phyloP scores from a whole-genome alignment of 2,329 filamentous ascomycete genomes.

The Thelonectria rubi region DNA sequence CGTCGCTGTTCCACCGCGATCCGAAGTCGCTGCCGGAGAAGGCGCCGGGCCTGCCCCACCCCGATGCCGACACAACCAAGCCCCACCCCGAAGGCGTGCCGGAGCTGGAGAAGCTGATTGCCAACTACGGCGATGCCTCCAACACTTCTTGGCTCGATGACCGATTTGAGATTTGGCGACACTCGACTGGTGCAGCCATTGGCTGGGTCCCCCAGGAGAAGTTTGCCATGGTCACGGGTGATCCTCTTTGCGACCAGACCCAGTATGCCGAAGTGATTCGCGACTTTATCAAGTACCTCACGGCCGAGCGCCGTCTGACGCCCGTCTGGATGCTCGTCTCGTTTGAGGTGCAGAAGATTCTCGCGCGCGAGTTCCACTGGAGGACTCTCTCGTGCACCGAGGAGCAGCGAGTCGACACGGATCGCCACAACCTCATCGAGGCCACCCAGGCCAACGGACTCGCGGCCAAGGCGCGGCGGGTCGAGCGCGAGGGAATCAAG shows the following conservation, averaged over 20 bases:
- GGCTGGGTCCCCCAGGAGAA: conserved; percentile 81
- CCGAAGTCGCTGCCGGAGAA: conserved; percentile 84
- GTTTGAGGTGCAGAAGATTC: conserved; percentile 77
- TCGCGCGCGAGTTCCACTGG: conserved; percentile 85
- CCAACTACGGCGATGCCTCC: conserved; percentile 93
- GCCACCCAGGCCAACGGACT: conserved; percentile 52
- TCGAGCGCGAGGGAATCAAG: conserved; percentile 85
- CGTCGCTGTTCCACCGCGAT: conserved; percentile 87
- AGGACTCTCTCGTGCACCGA: conserved; percentile 87
- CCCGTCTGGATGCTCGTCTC: conserved; percentile 93
- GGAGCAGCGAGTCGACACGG: conserved; percentile 86
- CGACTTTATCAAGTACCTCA: conserved; percentile 79
- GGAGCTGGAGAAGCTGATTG: conserved; percentile 85
- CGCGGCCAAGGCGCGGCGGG: conserved; percentile 79
- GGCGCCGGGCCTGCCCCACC: conserved; percentile 76
- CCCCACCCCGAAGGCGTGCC: conserved; percentile 66
- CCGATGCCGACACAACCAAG: conserved; percentile 80
- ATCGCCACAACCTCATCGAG: conserved; percentile 67
- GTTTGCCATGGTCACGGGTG: conserved; percentile 85
- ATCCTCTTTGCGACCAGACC: conserved; percentile 82
- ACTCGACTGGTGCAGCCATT: conserved; percentile 83
- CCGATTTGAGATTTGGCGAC: conserved; percentile 87
- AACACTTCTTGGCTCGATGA: conserved; percentile 95
- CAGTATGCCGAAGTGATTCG: conserved; percentile 80
- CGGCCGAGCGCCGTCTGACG: conserved; percentile 73